phyloP scores from a whole-genome alignment of 1,284 basidiomycete species.

The Leucoagaricus sp. region DNA sequence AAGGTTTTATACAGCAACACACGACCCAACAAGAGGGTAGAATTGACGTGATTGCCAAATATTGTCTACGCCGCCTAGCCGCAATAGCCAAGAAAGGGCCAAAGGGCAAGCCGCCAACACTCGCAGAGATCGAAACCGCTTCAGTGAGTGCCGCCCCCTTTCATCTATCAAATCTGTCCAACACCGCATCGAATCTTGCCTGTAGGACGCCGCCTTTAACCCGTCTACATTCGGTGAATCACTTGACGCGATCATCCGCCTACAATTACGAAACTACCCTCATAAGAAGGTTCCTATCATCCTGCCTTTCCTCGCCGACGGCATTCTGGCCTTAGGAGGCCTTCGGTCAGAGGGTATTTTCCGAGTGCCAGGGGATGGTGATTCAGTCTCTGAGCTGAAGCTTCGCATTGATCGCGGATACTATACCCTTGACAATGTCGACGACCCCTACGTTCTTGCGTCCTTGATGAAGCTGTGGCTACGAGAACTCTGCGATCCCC shows the following conservation, averaged over 20 bases:
- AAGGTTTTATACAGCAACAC: slow-evolving; percentile 73
- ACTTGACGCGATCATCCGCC: slow-evolving; percentile 77
- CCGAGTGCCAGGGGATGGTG: slow-evolving; percentile 85
- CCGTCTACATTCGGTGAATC: slow-evolving; percentile 92
- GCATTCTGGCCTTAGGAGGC: slow-evolving; percentile 86
- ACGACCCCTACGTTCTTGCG: slow-evolving; percentile 87
- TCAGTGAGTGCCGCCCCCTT: slow-evolving; percentile 51
- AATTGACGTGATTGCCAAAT: slow-evolving; percentile 87
- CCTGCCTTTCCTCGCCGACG: slow-evolving; percentile 88
- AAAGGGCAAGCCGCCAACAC: slow-evolving; percentile 76
- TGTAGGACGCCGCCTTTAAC: slow-evolving; percentile 87
- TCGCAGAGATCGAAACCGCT: slow-evolving; percentile 86
- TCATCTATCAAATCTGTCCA: not conserved
- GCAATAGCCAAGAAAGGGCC: slow-evolving; percentile 80
- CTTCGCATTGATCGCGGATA: slow-evolving; percentile 88
- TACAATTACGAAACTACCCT: slow-evolving; percentile 85
- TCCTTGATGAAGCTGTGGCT: slow-evolving; percentile 91
- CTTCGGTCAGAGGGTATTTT: slow-evolving; percentile 87
- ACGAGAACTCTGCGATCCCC: slow-evolving; percentile 84
- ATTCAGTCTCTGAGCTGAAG: slow-evolving; percentile 83
- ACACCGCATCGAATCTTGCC: slow-evolving; percentile 10
- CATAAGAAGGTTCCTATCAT: slow-evolving; percentile 86
- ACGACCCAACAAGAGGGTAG: slow-evolving; percentile 69
- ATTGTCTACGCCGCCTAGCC: slow-evolving; percentile 73
- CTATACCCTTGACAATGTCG: slow-evolving; percentile 84